Base-by-base conservation (phyloP, 2,329 filamentous ascomycete species). In the Cladosporium cucumerinum region DNA sequence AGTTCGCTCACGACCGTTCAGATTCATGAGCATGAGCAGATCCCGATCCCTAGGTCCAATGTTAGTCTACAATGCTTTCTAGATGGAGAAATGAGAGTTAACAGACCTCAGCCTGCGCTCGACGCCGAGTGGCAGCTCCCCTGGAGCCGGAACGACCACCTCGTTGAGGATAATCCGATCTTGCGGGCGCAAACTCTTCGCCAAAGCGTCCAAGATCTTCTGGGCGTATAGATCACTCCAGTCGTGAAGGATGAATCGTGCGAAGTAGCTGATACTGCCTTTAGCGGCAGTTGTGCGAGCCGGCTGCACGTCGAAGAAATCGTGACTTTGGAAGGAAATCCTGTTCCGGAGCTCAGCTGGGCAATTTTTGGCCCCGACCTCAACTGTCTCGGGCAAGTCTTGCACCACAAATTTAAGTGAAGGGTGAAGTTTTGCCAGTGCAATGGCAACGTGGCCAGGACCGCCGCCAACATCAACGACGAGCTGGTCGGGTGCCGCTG, bases 161-260 rank as follows among this genome's bases (percentile, higher is more conserved):
- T 72, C 71, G 63, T 69, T 72, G 58, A 72, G 68, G 43, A 72
- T 52, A 16, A 76, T 66, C 8, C 71, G 64, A 36, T 69, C 66
- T 32, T 58, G 62, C 16, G 69, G 62, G 43, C 69, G 69, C 58
- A 68, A 60, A 21, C 66, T 69, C 6, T 63, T 65, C 39, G 64
- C 61, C 12, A 73, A 62, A 30, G 68, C 61, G 8, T 52, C 51
- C 11, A 73, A 64, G 49, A 73, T 73, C 48, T 65, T 66, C 23
- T 67, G 49, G 11, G 66, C 66, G 32, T 70, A 65, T 2, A 61
- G 57, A 54, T 73, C 69, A 8, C 70, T 68, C 71, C 71, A 73
- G 64, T 73, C 69, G 65, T 73, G 71, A 12, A 71, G 60, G 63
- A 72, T 70, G 59, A 66, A 67, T 32, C 69, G 66, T 12, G 72